Conservation (phyloP, 306 rosid genomes). For the Clitoria ternatea region DNA sequence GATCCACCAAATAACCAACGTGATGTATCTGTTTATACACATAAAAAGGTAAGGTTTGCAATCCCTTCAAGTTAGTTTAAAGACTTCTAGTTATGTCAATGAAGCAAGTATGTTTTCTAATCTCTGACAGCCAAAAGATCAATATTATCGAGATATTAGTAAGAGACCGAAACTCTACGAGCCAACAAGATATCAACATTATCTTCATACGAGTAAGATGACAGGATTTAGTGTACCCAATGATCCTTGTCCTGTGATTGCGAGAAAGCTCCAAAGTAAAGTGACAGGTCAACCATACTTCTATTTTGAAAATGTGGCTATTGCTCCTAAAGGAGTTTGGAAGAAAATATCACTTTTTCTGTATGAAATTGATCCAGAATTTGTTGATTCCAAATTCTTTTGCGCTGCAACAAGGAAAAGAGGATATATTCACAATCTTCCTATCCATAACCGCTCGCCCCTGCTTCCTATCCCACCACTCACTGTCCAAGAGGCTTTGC, state of each 20-base stretch:
- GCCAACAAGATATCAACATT: not conserved
- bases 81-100: not conserved
- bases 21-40: not conserved
- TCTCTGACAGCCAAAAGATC: slow-evolving; percentile 3
- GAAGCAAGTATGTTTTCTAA: not conserved
- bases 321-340: slow-evolving; percentile 84
- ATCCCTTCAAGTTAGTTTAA: not conserved
- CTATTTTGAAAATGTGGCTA: slow-evolving; percentile 73
- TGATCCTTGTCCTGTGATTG: slow-evolving; percentile 13
- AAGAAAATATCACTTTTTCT: slow-evolving; percentile 62
- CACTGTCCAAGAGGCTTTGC: slow-evolving; percentile 59
- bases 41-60: not conserved
- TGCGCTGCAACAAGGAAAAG: slow-evolving; percentile 71
- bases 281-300: slow-evolving; percentile 65
- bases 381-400: slow-evolving; percentile 70
- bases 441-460: slow-evolving; percentile 48
- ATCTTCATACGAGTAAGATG: slow-evolving; percentile 20
- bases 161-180: no score
- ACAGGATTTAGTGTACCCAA: slow-evolving; percentile 58
- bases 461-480: slow-evolving; percentile 60
- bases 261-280: slow-evolving; percentile 38
- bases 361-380: slow-evolving; percentile 64
- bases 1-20: not conserved
- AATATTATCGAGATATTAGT: no score
- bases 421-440: slow-evolving; percentile 77